phyloP scores from a whole-genome alignment of 2,329 filamentous ascomycete species.

The Diaporthe citrichinensis region DNA sequence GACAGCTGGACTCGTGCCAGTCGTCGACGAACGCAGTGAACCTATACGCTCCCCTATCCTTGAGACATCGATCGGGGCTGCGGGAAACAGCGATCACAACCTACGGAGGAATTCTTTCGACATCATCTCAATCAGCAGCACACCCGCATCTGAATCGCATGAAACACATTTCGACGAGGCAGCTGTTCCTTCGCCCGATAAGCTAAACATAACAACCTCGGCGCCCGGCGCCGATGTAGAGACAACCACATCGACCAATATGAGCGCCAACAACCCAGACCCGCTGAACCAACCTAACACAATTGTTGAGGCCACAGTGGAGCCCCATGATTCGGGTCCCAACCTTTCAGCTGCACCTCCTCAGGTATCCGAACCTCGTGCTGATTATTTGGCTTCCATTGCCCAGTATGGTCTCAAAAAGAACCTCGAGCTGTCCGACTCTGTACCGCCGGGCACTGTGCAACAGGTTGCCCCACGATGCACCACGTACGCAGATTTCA shows the following conservation, averaged over 20 bases:
- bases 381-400: not conserved
- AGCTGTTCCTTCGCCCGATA: not conserved
- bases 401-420: slow-evolving; percentile 17
- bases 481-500: not conserved
- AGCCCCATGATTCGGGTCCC: not conserved
- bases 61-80: not conserved
- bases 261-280: not conserved
- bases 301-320: not conserved
- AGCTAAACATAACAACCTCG: not conserved
- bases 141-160: not conserved
- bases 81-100: not conserved
- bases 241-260: not conserved
- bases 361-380: not conserved
- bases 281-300: not conserved
- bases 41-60: not conserved
- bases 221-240: not conserved
- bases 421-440: not conserved
- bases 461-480: not conserved
- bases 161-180: not conserved
- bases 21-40: not conserved
- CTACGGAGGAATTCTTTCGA: not conserved
- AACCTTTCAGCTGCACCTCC: not conserved
- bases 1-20: not conserved
- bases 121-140: slow-evolving; percentile 8
- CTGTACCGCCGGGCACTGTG: not conserved